phyloP scores from a whole-genome alignment of 768 basidiomycete species.

The Xerocomellus intermedius region DNA sequence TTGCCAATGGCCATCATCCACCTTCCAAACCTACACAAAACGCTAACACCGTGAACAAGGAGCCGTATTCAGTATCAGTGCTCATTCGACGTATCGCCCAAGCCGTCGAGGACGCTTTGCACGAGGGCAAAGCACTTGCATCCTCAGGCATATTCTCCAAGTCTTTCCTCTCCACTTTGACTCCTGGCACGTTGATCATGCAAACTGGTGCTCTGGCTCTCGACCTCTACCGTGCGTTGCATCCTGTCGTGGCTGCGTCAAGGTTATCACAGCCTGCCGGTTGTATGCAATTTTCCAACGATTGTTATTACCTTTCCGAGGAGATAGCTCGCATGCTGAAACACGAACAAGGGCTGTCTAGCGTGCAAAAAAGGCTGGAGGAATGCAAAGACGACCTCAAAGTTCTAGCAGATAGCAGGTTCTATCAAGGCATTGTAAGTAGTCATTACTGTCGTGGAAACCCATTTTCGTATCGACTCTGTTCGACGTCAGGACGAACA shows the following conservation, averaged over 20 bases:
- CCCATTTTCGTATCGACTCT: not conserved
- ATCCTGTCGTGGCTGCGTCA: conserved; percentile 59
- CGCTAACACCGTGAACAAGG: conserved; percentile 31
- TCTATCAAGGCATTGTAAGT: conserved; percentile 67
- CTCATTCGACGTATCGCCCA: conserved; percentile 52
- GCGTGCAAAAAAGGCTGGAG: conserved; percentile 45
- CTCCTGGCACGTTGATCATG: conserved; percentile 55
- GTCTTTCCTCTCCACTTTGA: conserved; percentile 26
- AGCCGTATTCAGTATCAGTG: conserved; percentile 59
- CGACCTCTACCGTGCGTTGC: conserved; percentile 77
- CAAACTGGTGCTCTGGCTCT: conserved; percentile 64
- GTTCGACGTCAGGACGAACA: conserved; percentile 23
- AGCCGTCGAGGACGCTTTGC: conserved; percentile 59
- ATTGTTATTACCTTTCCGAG: conserved; percentile 64
- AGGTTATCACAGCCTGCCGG: conserved; percentile 50
- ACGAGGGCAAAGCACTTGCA: conserved; percentile 65
- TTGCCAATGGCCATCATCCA: conserved; percentile 13
- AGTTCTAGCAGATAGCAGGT: conserved; percentile 65
- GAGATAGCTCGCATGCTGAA: conserved; percentile 38
- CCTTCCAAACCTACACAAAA: conserved; percentile 21
- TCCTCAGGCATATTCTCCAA: conserved; percentile 52
- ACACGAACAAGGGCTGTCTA: conserved; percentile 27
- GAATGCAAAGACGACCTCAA: conserved; percentile 54
- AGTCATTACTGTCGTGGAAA: not conserved
- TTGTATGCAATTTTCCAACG: conserved; percentile 78